phyloP scores from a whole-genome alignment of 192 early-diverging fungal species.

The Cetraspora pellucida region DNA sequence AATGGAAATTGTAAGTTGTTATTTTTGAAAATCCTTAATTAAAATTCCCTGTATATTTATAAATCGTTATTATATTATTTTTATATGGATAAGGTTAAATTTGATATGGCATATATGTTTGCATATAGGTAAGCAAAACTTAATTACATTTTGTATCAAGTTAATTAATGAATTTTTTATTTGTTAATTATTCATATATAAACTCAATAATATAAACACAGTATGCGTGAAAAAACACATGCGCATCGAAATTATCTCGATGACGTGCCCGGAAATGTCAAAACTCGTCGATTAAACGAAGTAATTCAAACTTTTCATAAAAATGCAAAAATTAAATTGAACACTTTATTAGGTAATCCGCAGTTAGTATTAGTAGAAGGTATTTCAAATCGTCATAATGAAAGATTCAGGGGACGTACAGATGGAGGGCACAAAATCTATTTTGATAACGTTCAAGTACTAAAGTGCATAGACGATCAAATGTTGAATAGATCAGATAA shows the following conservation, averaged over 20 bases:
- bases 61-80: neutral
- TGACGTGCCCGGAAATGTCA: slow-evolving; percentile 67
- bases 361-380: slow-evolving; percentile 45
- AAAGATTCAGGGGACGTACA: slow-evolving; percentile 55
- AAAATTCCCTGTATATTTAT: neutral
- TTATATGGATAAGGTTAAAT: slow-evolving; percentile 48
- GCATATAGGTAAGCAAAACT: slow-evolving; percentile 42
- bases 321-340: slow-evolving; percentile 50
- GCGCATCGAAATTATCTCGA: slow-evolving; percentile 69
- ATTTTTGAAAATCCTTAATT: no score
- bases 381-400: slow-evolving; percentile 44
- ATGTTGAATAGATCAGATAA: neutral
- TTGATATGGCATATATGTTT: slow-evolving; percentile 81
- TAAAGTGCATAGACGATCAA: neutral
- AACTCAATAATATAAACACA: slow-evolving; percentile 37
- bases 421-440: slow-evolving; percentile 74
- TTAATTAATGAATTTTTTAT: neutral
- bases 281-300: slow-evolving; percentile 62
- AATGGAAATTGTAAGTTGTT: slow-evolving; percentile 49
- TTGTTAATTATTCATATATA: neutral
- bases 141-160: no score
- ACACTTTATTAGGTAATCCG: slow-evolving; percentile 29
- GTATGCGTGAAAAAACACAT: slow-evolving; percentile 75
- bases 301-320: slow-evolving; percentile 69
- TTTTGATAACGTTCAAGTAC: slow-evolving; percentile 40